Conservation (phyloP, 2,329 filamentous ascomycete genomes). For the Colletotrichum sp. region DNA sequence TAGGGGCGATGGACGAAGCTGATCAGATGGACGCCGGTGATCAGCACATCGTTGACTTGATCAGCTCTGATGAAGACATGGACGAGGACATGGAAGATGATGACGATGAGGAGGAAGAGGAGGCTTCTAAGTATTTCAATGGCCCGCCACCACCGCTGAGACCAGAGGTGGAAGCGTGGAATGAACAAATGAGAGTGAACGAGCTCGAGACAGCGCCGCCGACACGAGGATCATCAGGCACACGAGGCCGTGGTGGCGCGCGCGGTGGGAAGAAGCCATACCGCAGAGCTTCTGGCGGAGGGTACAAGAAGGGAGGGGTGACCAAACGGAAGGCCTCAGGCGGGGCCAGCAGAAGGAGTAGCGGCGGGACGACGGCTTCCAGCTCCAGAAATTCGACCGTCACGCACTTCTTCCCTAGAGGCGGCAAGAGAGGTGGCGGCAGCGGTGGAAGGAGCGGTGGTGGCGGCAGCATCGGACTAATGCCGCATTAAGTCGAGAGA, state of each 20-base stretch:
- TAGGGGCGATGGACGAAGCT: constrained; percentile 34
- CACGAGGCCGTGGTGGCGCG: constrained; percentile 21
- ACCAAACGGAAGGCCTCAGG: constrained; percentile 22
- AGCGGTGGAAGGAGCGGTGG: constrained; percentile 13
- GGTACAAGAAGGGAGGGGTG: constrained; percentile 17
- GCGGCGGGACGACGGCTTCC: constrained; percentile 5
- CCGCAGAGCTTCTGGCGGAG: constrained; percentile 12
- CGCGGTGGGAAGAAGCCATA: constrained; percentile 29
- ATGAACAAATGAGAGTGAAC: constrained; percentile 28
- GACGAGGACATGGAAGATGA: constrained; percentile 39
- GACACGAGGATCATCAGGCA: constrained; percentile 13
- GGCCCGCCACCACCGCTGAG: constrained; percentile 17
- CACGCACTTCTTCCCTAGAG: constrained; percentile 29
- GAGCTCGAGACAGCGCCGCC: constrained; percentile 30
- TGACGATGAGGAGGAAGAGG: constrained; percentile 42
- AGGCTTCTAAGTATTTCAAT: constrained; percentile 55
- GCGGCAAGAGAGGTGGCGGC: constrained; percentile 23
- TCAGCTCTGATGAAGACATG: constrained; percentile 48
- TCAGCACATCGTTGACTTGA: constrained; percentile 59
- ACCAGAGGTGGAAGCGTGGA: constrained; percentile 27
- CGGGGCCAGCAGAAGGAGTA: constrained; percentile 9
- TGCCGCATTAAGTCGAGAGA: constrained; percentile 38
- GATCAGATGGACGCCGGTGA: constrained; percentile 18
- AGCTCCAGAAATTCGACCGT: constrained; percentile 3
- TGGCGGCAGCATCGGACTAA: constrained; percentile 36